These are phyloP conservation scores for Globisporangium splendens DNA, from an alignment of 352 stramenopile species.

Conservation along the genomic window DNA sequence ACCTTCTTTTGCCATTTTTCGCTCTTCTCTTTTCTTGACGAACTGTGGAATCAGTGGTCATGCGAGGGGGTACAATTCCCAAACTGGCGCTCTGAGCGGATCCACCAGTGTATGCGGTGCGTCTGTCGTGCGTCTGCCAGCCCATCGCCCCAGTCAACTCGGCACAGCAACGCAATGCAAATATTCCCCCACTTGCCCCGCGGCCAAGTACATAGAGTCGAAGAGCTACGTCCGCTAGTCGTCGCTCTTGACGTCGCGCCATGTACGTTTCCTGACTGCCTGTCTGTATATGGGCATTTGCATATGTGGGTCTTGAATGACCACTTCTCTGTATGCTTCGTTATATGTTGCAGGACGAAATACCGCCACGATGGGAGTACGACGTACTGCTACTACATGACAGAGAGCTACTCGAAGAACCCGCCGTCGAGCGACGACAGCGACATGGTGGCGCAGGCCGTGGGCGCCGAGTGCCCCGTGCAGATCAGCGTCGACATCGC, in stretches of 20 bases:
- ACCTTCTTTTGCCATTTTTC: no score
- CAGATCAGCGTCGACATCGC: slow-evolving; percentile 64
- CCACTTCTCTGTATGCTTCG: background rate
- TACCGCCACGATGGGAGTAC: slow-evolving; percentile 78
- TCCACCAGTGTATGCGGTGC: no score
- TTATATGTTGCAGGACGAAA: slow-evolving; percentile 24
- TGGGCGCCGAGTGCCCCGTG: slow-evolving; percentile 50
- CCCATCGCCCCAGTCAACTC: background rate
- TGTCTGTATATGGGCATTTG: background rate
- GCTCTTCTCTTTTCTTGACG: no score
- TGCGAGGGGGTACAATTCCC: no score
- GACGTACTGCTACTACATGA: slow-evolving; percentile 81
- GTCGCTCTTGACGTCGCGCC: slow-evolving; percentile 6
- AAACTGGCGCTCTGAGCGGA: no score
- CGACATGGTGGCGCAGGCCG: slow-evolving; percentile 36
- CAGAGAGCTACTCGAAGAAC: slow-evolving; percentile 53
- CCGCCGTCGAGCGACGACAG: slow-evolving; percentile 31
- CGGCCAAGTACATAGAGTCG: slow-evolving; percentile 11
- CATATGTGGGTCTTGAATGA: no score
- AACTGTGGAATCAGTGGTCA: no score
- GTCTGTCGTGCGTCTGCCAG: no score
- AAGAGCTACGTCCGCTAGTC: background rate
- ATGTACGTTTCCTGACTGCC: background rate
- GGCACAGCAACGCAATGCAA: no score
- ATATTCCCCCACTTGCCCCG: slow-evolving; percentile 13